A percentile compares a stretch with the other conserved stretches of the same genome.
Conservation (phyloP, 2,329 filamentous ascomycete species). For the Aspergillus sp. region DNA sequence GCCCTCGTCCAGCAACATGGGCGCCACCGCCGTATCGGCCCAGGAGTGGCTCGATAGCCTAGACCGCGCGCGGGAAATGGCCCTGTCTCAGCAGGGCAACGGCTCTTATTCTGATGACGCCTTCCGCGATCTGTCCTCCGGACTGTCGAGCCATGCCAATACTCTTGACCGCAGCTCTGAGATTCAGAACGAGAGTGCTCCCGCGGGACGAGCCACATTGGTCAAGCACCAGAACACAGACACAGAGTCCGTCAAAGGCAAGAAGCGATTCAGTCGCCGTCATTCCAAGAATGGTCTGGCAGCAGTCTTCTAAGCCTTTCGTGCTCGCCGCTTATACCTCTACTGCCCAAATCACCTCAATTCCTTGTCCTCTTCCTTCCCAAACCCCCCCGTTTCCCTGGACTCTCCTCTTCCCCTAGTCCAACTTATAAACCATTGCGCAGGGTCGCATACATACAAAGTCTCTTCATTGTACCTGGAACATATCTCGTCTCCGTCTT, state of each 20-base stretch:
- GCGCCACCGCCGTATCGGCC: conserved; percentile 67
- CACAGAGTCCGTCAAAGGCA: conserved; percentile 58
- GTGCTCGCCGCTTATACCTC: background rate
- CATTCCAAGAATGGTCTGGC: conserved; percentile 94
- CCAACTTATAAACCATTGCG: conserved; percentile 14
- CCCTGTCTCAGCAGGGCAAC: conserved; percentile 69
- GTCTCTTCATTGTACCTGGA: conserved; percentile 14
- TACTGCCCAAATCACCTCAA: conserved; percentile 7
- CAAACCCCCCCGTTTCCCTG: background rate
- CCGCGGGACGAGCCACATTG: conserved; percentile 49
- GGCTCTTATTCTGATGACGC: conserved; percentile 69
- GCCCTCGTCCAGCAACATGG: conserved; percentile 63
- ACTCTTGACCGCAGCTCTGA: conserved; percentile 47
- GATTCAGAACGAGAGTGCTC: conserved; percentile 37
- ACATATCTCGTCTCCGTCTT: conserved; percentile 21
- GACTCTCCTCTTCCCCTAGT: conserved; percentile 3
- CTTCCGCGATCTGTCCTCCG: conserved; percentile 69
- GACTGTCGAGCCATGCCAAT: conserved; percentile 66
- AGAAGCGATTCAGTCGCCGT: conserved; percentile 79
- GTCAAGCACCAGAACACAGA: conserved; percentile 50
- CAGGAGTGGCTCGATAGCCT: conserved; percentile 92
- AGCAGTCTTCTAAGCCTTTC: conserved; percentile 68
- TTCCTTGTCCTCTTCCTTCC: conserved; percentile 4
- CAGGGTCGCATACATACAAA: conserved; percentile 17
- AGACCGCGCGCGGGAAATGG: conserved; percentile 82